phyloP scores from a whole-genome alignment of 2,329 filamentous ascomycete genomes.

The Pseudogymnoascus sp. region DNA sequence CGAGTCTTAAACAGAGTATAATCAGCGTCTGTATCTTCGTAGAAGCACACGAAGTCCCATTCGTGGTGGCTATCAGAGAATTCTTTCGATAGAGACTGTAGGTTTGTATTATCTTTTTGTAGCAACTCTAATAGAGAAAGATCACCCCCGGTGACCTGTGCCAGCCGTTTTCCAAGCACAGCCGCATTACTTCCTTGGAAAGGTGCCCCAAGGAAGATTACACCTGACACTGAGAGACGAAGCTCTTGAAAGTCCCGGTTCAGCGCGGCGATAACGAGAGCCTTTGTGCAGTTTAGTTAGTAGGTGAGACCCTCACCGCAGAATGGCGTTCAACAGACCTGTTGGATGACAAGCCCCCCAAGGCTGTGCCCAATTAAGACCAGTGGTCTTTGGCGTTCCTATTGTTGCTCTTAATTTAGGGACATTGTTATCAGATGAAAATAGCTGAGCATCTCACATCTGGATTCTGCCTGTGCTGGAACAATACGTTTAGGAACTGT shows the following conservation, averaged over 20 bases:
- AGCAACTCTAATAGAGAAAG: constrained; percentile 12
- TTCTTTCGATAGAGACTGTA: constrained; percentile 9
- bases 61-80: constrained; percentile 11
- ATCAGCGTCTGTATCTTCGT: constrained; percentile 10
- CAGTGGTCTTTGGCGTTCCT: constrained; percentile 16
- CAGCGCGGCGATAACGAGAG: constrained; percentile 13
- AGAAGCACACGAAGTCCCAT: constrained; percentile 14
- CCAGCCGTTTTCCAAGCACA: constrained; percentile 10
- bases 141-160: not conserved
- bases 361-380: constrained; percentile 20
- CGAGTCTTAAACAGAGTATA: constrained; percentile 4
- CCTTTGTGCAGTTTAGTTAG: constrained; percentile 7
- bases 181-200: constrained; percentile 17
- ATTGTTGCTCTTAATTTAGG: constrained; percentile 5
- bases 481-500: constrained; percentile 15
- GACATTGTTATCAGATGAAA: not conserved
- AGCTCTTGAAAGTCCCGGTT: constrained; percentile 14
- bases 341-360: constrained; percentile 16
- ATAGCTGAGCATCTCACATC: constrained; percentile 9
- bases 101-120: constrained; percentile 11
- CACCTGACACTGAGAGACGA: constrained; percentile 13
- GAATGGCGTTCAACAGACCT: constrained; percentile 10
- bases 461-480: constrained; percentile 13
- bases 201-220: constrained; percentile 18
- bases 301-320: not conserved